Evolutionary conservation across 2,329 filamentous ascomycete species (phyloP).

Genomic region (Mollisia scopiformis): DNA sequence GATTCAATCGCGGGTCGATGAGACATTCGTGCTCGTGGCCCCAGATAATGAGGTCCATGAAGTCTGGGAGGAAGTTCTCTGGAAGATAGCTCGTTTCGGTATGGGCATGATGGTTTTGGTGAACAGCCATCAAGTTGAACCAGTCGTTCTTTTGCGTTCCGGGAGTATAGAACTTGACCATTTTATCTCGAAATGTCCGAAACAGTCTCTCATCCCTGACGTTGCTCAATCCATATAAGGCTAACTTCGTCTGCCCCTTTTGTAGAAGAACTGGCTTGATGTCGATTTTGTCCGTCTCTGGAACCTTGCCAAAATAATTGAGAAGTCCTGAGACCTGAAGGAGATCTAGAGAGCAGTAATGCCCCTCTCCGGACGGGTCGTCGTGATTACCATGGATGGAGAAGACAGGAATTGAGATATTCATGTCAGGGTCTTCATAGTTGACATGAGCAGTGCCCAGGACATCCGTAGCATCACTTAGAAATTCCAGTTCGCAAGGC

Average conservation of each 20-base stretch:
- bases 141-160: constrained; percentile 81
- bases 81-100: constrained; percentile 93
- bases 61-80: constrained; percentile 89
- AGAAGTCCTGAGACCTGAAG: constrained; percentile 88
- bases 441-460: constrained; percentile 96
- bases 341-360: constrained; percentile 87
- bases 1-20: constrained; percentile 81
- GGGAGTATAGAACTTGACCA: constrained; percentile 92
- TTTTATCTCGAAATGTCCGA: constrained; percentile 88
- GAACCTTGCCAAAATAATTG: constrained; percentile 94
- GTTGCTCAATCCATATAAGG: constrained; percentile 92
- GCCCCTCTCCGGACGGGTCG: constrained; percentile 94
- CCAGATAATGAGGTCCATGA: constrained; percentile 92
- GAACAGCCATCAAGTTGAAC: constrained; percentile 95
- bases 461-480: constrained; percentile 89
- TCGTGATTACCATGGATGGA: constrained; percentile 99
- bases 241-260: constrained; percentile 90
- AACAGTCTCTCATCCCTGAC: constrained; percentile 95
- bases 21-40: constrained; percentile 97
- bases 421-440: constrained; percentile 97
- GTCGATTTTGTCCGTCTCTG: constrained; percentile 90
- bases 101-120: constrained; percentile 94
- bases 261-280: constrained; percentile 91
- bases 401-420: constrained; percentile 95
- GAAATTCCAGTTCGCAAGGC: constrained; percentile 90